phyloP scores from a whole-genome alignment of 305 asterid genomes.

The Euphrasia arctica region DNA sequence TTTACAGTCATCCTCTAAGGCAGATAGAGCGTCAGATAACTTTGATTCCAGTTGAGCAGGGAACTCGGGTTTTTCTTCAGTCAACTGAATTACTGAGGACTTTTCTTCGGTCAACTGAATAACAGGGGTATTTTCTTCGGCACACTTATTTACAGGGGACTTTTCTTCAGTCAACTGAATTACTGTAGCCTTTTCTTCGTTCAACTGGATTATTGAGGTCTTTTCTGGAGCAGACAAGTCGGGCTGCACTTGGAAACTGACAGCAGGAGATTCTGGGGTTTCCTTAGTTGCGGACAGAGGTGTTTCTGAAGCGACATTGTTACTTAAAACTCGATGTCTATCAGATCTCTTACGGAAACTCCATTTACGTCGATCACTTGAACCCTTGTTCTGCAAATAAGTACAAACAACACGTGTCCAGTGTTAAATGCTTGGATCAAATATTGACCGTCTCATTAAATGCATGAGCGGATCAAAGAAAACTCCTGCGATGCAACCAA shows the following conservation, averaged over 20 bases:
- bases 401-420: constrained; percentile 17
- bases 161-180: constrained; percentile 48
- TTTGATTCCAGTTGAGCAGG: constrained; percentile 38
- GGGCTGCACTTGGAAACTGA: constrained; percentile 46
- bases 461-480: constrained; percentile 15
- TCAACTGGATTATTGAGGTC: constrained; percentile 35
- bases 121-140: constrained; percentile 47
- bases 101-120: constrained; percentile 51
- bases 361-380: constrained; percentile 85
- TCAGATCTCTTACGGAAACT: constrained; percentile 90
- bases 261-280: constrained; percentile 48
- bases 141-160: constrained; percentile 31
- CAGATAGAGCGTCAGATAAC: constrained; percentile 31
- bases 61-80: constrained; percentile 48
- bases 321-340: constrained; percentile 75
- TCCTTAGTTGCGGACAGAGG: constrained; percentile 59
- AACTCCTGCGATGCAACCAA: constrained; percentile 13
- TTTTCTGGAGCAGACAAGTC: constrained; percentile 46
- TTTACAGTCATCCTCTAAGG: constrained; percentile 35
- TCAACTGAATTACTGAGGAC: constrained; percentile 33
- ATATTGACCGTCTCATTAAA: constrained; percentile 10
- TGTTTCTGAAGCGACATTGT: constrained; percentile 58
- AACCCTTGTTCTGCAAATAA: constrained; percentile 57
- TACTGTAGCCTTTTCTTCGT: constrained; percentile 50
- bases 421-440: background rate